Evolutionary conservation across 2,329 filamentous ascomycete genomes (phyloP).

Genomic region (Parasarocladium wereldwijsianum): DNA sequence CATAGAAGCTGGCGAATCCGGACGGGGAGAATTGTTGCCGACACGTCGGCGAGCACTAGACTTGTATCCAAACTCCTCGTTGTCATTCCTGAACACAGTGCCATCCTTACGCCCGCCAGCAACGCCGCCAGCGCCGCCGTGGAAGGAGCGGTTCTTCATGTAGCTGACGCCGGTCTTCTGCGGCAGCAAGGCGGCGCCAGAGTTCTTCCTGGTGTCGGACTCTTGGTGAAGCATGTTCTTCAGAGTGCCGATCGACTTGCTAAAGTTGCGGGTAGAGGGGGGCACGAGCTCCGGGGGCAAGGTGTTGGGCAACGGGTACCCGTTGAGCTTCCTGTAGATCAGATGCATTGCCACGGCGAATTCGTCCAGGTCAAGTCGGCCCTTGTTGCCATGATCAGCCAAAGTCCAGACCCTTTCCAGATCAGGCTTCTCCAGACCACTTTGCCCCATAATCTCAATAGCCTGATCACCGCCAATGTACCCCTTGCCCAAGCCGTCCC

Average conservation of each 20-base stretch:
- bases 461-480: conserved; percentile 85
- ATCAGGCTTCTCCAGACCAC: conserved; percentile 79
- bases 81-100: conserved; percentile 93
- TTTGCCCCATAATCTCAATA: conserved; percentile 95
- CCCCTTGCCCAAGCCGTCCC: conserved; percentile 89
- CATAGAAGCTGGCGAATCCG: conserved; percentile 59
- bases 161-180: conserved; percentile 98
- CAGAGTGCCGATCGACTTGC: conserved; percentile 81
- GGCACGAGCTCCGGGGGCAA: conserved; percentile 87
- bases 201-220: conserved; percentile 77
- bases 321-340: conserved; percentile 94
- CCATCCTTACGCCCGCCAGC: conserved; percentile 69
- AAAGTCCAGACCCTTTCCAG: conserved; percentile 91
- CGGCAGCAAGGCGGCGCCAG: conserved; percentile 77
- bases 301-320: conserved; percentile 77
- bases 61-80: conserved; percentile 80
- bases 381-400: conserved; percentile 85
- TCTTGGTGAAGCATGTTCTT: conserved; percentile 82
- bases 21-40: conserved; percentile 68
- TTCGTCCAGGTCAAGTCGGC: conserved; percentile 86
- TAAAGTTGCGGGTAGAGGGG: conserved; percentile 86
- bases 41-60: conserved; percentile 84
- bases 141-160: conserved; percentile 88
- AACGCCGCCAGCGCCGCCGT: conserved; percentile 42
- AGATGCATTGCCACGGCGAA: conserved; percentile 98